Base-by-base conservation (phyloP, 371 early-diverging fungal species). In the Mortierella sp. region DNA sequence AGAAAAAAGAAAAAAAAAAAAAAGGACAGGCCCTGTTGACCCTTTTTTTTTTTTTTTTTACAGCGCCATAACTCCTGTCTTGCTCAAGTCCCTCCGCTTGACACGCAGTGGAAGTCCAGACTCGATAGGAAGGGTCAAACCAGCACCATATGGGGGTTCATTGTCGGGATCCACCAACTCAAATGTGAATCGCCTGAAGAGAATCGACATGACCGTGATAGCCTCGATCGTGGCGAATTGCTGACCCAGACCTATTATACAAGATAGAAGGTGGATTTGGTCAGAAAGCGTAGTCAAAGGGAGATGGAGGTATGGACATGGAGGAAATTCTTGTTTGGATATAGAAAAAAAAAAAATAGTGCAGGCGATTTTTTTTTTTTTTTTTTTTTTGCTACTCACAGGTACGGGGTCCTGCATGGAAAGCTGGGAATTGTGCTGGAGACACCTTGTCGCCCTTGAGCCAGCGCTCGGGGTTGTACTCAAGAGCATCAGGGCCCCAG, bases 381-480 rank as follows among this genome's bases (percentile, higher is more conserved):
- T 4, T 23, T 2, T 43, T 7, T 23, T 18, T 5, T 9, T 37
- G 37, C 37, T 37, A 37, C 44, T 66, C 58, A 61, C 79, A 79
- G 4, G 79, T 79, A 44, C 79, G 79, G n/a, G 79, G 79, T 53
- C 79, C 79, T 7, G 79, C 79, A 11, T 79, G 79, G 73, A 79
- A 79, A 25, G 79, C 79, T 16, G 79, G 79, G 70, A 79, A 79
- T 52, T 79, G 72, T 55, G 70, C 56, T 15, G 79, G 70, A 25
- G 79, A 66, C 16, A 21, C 7, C 53, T 69, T 72, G 23, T 84
- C 86, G 23, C 83, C 79, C 5, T 67, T 69, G 43, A 91, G 62
- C 88, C 90, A 91, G 23, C 92, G 83, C 50, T 92, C 91, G 23
- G 92, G 91, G 16, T 68, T 74, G 77, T 86, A 92, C 44, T 84